Percentiles rank a stretch among this genome's conserved stretches.
Conservation (phyloP, 257 asterid genomes). For the Salvia hispanica region DNA sequence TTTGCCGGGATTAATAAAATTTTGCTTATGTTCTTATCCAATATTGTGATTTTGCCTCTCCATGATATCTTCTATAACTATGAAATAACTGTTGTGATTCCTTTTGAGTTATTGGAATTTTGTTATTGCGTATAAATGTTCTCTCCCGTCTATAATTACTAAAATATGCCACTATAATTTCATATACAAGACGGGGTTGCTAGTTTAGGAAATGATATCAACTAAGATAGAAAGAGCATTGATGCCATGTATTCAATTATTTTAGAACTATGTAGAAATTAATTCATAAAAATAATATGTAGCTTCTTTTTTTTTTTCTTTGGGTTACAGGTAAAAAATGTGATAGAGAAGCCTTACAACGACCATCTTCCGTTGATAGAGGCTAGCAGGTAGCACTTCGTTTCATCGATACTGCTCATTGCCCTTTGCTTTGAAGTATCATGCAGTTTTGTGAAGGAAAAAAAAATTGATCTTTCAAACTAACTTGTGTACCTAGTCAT, state of each 20-base stretch:
- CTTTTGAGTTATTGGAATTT: neutral
- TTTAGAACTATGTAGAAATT: neutral
- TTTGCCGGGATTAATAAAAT: neutral
- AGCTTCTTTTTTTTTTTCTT: conserved; percentile 18
- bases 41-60: neutral
- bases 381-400: conserved; percentile 82
- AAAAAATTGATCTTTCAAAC: neutral
- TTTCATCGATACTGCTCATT: neutral
- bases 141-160: neutral
- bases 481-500: too few relatives aligned
- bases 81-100: neutral
- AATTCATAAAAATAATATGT: conserved; percentile 12
- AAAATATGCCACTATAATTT: neutral
- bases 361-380: conserved; percentile 97
- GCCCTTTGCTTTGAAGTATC: neutral
- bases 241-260: neutral
- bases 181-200: too few relatives aligned
- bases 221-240: conserved; percentile 14
- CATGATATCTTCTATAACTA: neutral
- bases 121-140: neutral
- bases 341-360: conserved; percentile 90
- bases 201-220: neutral
- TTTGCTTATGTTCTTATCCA: neutral
- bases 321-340: conserved; percentile 75
- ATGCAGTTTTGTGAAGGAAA: neutral